These are phyloP conservation scores for Stellera chamaejasme DNA, from an alignment of 345 rosid genomes.

Conservation along the genomic window DNA sequence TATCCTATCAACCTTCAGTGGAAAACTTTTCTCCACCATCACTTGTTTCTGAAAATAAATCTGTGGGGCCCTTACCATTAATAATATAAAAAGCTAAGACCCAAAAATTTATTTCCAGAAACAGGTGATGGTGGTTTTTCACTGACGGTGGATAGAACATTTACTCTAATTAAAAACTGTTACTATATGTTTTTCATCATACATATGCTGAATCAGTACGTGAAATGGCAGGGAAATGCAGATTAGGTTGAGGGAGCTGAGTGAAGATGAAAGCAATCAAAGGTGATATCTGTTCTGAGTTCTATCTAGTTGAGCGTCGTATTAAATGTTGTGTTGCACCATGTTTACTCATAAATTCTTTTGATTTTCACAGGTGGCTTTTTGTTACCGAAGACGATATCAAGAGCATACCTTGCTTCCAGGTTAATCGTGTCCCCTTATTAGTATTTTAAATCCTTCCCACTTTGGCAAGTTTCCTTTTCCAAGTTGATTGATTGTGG, in stretches of 20 bases:
- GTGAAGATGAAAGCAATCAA: constrained; percentile 76
- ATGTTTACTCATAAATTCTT: constrained; percentile 1
- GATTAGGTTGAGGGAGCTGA: constrained; percentile 64
- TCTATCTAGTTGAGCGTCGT: too few species aligned
- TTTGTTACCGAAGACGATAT: constrained; percentile 92
- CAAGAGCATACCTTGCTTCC: constrained; percentile 78
- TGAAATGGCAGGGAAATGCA: constrained; percentile 54
- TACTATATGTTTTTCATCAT: constrained; percentile 7
- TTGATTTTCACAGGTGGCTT: constrained; percentile 53
- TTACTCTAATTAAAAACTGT: not conserved
- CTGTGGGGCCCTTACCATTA: too few species aligned
- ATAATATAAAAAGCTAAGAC: too few species aligned
- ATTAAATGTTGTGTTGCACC: not conserved
- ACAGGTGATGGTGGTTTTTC: too few species aligned
- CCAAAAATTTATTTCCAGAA: too few species aligned
- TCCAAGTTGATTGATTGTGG: not conserved
- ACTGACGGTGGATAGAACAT: too few species aligned
- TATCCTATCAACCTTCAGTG: too few species aligned
- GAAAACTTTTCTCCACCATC: too few species aligned
- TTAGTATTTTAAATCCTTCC: not conserved
- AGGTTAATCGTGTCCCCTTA: constrained; percentile 31
- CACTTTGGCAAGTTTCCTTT: not conserved
- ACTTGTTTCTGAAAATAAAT: too few species aligned
- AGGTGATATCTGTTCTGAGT: constrained; percentile 31
- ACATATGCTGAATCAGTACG: not conserved